Percentiles rank a stretch among this genome's conserved stretches.
Evolutionary conservation across 2,329 filamentous ascomycete genomes (phyloP).

Genomic region (Ophiobolus disseminans): DNA sequence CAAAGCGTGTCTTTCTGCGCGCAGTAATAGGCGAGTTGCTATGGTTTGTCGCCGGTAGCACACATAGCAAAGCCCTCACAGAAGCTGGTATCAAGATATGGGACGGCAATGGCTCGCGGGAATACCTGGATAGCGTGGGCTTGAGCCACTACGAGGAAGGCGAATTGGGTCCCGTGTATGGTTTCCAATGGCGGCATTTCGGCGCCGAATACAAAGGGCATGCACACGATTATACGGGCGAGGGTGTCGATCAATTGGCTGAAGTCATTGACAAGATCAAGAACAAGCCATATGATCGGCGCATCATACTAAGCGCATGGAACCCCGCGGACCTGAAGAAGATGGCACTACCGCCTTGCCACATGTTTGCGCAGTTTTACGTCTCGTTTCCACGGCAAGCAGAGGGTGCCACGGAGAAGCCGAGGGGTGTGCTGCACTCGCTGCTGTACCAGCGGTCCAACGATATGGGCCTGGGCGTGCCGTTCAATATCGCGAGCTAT

Average conservation of each 20-base stretch:
- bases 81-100: conserved; percentile 92
- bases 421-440: conserved; percentile 78
- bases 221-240: conserved; percentile 79
- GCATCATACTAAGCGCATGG: conserved; percentile 93
- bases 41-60: conserved; percentile 90
- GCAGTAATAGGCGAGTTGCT: conserved; percentile 91
- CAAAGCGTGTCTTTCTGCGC: conserved; percentile 92
- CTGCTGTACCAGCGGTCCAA: conserved; percentile 92
- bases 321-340: conserved; percentile 84
- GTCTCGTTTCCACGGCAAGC: conserved; percentile 70
- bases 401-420: conserved; percentile 38
- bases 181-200: conserved; percentile 99
- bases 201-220: conserved; percentile 78
- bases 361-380: conserved; percentile 98
- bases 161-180: conserved; percentile 94
- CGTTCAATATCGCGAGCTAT: conserved; percentile 97
- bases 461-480: conserved; percentile 96
- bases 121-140: conserved; percentile 85
- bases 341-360: conserved; percentile 93
- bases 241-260: conserved; percentile 92
- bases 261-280: conserved; percentile 88
- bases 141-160: conserved; percentile 82
- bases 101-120: conserved; percentile 94
- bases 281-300: conserved; percentile 82
- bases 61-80: conserved; percentile 77